Conservation (phyloP, 208 protist species). For the Trypanosoma platydactyli region DNA sequence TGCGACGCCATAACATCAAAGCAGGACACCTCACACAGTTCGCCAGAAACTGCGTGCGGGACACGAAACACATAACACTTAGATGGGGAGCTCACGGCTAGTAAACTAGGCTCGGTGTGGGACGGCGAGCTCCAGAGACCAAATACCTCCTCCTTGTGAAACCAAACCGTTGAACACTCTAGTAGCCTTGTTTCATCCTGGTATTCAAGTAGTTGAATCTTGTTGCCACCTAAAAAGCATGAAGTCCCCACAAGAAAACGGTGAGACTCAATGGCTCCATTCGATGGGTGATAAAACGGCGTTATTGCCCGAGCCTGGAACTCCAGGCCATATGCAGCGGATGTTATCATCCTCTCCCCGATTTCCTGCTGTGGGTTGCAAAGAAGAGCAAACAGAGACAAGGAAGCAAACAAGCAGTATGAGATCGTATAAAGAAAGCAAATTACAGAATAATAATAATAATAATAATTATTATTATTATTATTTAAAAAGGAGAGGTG, state of each 20-base stretch:
- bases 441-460: too few species aligned
- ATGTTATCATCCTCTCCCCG: conserved; percentile 30
- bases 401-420: too few species aligned
- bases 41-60: conserved; percentile 37
- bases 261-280: conserved; percentile 41
- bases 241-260: conserved; percentile 74
- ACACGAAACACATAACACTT: conserved; percentile 39
- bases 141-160: conserved; percentile 49
- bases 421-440: too few species aligned
- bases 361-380: too few species aligned
- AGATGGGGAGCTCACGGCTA: conserved; percentile 38
- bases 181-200: conserved; percentile 59
- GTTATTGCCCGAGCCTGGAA: conserved; percentile 47
- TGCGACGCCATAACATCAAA: conserved; percentile 32
- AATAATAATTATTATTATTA: too few species aligned
- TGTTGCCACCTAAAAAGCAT: conserved; percentile 51
- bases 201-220: conserved; percentile 77
- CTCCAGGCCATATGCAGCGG: conserved; percentile 67
- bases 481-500: too few species aligned
- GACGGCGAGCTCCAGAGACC: conserved; percentile 74
- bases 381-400: too few species aligned
- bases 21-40: conserved; percentile 39
- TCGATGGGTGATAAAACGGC: conserved; percentile 55
- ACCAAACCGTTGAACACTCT: conserved; percentile 66
- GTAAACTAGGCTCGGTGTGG: conserved; percentile 36